These are phyloP conservation scores for Oryza coarctata DNA, from an alignment of 176 grass and related monocot genomes.

Conservation along the genomic window DNA sequence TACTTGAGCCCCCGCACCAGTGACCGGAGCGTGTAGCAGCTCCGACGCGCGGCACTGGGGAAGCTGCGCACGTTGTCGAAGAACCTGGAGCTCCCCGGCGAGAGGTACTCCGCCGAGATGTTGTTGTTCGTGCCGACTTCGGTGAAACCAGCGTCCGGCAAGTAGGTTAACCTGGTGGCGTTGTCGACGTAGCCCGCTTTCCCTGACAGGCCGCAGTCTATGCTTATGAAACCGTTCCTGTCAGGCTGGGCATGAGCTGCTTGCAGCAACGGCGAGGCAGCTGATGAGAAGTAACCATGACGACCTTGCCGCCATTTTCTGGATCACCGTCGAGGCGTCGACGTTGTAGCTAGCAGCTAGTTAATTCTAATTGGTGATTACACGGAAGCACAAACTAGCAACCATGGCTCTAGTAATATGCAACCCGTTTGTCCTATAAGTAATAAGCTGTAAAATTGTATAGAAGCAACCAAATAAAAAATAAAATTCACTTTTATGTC, in stretches of 20 bases:
- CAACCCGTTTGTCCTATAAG: too few relatives aligned
- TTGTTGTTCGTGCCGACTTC: conserved; percentile 44
- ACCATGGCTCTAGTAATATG: too few relatives aligned
- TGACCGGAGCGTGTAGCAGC: conserved; percentile 37
- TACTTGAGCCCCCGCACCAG: not conserved
- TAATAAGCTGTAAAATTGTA: too few relatives aligned
- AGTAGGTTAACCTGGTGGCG: conserved; percentile 24
- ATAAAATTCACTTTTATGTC: too few relatives aligned
- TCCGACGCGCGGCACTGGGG: not conserved
- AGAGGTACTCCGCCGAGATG: conserved; percentile 28
- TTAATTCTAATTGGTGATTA: too few relatives aligned
- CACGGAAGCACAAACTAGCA: too few relatives aligned
- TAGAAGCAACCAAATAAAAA: too few relatives aligned
- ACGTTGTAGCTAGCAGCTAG: too few relatives aligned
- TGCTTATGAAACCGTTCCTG: conserved; percentile 60
- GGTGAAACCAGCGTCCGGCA: conserved; percentile 41
- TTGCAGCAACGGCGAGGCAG: not conserved
- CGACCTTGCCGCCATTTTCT: conserved; percentile 5
- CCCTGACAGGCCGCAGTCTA: conserved; percentile 52
- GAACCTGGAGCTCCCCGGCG: not conserved
- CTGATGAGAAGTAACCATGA: conserved; percentile 14
- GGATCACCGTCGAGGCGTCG: not conserved
- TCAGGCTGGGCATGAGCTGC: conserved; percentile 34
- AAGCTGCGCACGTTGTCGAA: conserved; percentile 41
- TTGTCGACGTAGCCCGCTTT: conserved; percentile 32